Base-by-base conservation (phyloP, 257 asterid genomes). In the Paulownia fortunei region DNA sequence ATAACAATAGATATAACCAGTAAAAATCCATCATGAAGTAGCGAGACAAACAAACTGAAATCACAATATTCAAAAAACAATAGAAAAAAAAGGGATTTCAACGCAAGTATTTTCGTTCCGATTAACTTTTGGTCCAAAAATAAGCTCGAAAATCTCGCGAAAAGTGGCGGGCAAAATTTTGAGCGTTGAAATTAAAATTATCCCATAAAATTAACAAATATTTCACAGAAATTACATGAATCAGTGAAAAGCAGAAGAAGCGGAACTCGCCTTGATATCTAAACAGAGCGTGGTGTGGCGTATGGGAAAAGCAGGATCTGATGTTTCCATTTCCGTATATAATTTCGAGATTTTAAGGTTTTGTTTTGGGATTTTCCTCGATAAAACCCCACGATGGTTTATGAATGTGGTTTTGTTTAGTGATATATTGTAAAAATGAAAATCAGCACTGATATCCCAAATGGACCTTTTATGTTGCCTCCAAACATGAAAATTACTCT, bases 211-310 rank as follows among this genome's bases (percentile, higher is more conserved):
- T 10, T 12, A 23, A 46, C 26, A 49, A 68, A 64, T 4, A 55
- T 2, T n/a, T 5, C 11, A 6, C 23, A n/a, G 34, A 37, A 77
- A 58, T 75, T 49, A 60, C 51, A 49, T 3, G 8, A 49, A 26
- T 9, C 27, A 69, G 47, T 12, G 24, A 24, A 41, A 51, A 65
- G 55, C 81, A 62, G 73, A 58, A 36, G 59, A 42, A 77, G n/a
- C 37, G 15, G 37, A 76, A 83, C 83, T 80, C 63, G 51, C 92
- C 86, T 86, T 69, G 63, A 88, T 84, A 73, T 86, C 87, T 32
- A 80, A 21, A 76, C 83, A 77, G 70, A 62, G 19, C 32, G 78
- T 52, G 46, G 78, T 75, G 54, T 86, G 83, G 64, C 87, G 90
- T 5, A 88, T 73, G 74, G 92, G 92, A 60, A 82, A 82, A 51